These are phyloP conservation scores for Amphirosellinia nigrospora DNA, from an alignment of 495 filamentous ascomycete species.

Conservation along the genomic window DNA sequence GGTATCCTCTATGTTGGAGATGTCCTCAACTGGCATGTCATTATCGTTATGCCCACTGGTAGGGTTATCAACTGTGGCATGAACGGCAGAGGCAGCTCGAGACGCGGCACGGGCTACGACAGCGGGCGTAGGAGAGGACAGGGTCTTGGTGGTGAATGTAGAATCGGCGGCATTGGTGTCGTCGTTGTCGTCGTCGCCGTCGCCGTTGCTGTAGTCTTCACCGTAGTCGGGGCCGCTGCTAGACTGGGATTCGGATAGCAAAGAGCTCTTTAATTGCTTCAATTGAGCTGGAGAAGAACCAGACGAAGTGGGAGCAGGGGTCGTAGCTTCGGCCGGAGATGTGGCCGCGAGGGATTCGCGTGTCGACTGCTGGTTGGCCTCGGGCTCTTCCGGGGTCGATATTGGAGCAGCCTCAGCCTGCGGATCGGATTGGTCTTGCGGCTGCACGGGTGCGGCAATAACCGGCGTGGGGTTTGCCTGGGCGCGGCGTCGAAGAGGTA, in stretches of 20 bases:
- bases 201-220: no score
- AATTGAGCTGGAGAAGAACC: conserved; percentile 27
- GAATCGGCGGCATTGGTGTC: conserved; percentile 38
- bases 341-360: neutral
- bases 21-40: conserved; percentile 30
- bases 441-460: neutral
- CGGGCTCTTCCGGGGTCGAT: conserved; percentile 10
- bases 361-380: conserved; percentile 14
- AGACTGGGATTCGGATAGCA: conserved; percentile 27
- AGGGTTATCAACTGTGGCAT: conserved; percentile 40
- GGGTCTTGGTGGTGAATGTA: conserved; percentile 65
- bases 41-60: conserved; percentile 47
- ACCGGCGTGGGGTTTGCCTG: conserved; percentile 1
- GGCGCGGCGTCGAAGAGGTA: conserved; percentile 61
- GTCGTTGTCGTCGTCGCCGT: neutral
- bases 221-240: conserved; percentile 29
- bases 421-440: neutral
- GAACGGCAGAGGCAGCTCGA: conserved; percentile 55
- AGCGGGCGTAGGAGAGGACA: conserved; percentile 72
- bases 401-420: neutral
- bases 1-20: conserved; percentile 17
- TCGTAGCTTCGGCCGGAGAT: conserved; percentile 1
- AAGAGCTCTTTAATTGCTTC: conserved; percentile 35
- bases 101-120: conserved; percentile 64
- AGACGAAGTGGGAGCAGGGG: neutral